phyloP scores from a whole-genome alignment of 495 filamentous ascomycete genomes.

The Trichoderma reesei region DNA sequence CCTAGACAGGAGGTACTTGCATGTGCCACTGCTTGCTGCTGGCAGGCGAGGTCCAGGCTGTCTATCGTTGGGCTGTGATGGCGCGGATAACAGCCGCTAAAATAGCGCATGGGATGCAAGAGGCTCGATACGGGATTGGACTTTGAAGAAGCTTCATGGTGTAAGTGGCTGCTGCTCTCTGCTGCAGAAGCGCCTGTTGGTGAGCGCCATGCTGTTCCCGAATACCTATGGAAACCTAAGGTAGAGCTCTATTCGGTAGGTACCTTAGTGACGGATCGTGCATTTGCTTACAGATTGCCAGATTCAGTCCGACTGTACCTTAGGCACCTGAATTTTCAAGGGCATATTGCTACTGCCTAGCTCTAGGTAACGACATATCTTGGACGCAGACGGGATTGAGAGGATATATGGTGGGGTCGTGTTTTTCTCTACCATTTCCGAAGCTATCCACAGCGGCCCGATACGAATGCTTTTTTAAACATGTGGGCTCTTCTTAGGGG shows the following conservation, averaged over 20 bases:
- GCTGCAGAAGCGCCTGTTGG: too few species aligned
- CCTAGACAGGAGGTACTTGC: slow-evolving; percentile 2
- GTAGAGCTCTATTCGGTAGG: too few species aligned
- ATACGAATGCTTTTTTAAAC: too few species aligned
- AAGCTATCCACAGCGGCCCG: slow-evolving; percentile 2
- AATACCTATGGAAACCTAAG: too few species aligned
- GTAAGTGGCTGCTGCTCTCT: too few species aligned
- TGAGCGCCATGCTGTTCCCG: too few species aligned
- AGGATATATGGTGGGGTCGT: not conserved
- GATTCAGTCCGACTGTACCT: too few species aligned
- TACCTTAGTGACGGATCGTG: too few species aligned
- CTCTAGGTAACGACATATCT: not conserved
- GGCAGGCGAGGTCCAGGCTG: not conserved
- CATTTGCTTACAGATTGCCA: too few species aligned
- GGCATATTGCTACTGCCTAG: not conserved
- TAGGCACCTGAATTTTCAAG: not conserved
- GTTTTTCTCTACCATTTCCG: not conserved
- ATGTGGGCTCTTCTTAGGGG: too few species aligned
- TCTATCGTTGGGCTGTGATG: not conserved
- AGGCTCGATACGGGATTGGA: too few species aligned
- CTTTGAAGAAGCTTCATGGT: too few species aligned
- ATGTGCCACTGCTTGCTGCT: not conserved
- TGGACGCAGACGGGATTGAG: not conserved
- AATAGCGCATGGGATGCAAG: not conserved
- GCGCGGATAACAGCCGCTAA: not conserved